Base-by-base conservation (phyloP, 2,329 filamentous ascomycete species). In the Penicillium thymicola region DNA sequence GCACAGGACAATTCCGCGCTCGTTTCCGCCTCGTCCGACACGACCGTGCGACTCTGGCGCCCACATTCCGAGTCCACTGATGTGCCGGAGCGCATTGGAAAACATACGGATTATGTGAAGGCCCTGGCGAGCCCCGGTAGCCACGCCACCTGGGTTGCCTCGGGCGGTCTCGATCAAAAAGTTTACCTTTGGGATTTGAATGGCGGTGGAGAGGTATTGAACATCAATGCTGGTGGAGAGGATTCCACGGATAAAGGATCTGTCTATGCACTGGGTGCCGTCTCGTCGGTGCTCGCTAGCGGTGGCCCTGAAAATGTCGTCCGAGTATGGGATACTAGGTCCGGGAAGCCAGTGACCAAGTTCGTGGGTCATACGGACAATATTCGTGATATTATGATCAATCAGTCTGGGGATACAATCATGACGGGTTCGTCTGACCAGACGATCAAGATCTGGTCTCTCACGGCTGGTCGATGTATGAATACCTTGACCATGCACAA, bases 401-500 rank as follows among this genome's bases (percentile, higher is more conserved):
- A 90, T 66, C 86, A 93, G 64, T 86, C 89, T 58, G 92, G 91
- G 38, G 92, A 96, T 70, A 95, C 87, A 40, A 90, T 99, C 65
- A 85, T 99, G 81, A 96, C 93, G 0, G 92, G 91, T 14, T 96
- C 92, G 65, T 93, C 93, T 1, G 94, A 99, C 72, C 92, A 96
- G 76, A 97, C 94, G 0, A 88, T 99, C 78, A 99, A 99, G 78
- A 86, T 97, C 56, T 99, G 94, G 94, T 97, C 92, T 64, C 87
- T 97, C 65, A 94, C 90, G 11, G 93, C 92, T 23, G 94, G 94
- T 54, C 84, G 94, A 65, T 99, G 94, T 80, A 93, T 97, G 88
- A 91, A 97, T 75, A 99, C 94, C 0, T 83, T 99, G 66, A 97
- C 92, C 53, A 99, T 99, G 94, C 94, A 99, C 76, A 96, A 96